A percentile compares a stretch with the other conserved stretches of the same genome.
Conservation (phyloP, 768 basidiomycete species). For the Kondoa subrosea region DNA sequence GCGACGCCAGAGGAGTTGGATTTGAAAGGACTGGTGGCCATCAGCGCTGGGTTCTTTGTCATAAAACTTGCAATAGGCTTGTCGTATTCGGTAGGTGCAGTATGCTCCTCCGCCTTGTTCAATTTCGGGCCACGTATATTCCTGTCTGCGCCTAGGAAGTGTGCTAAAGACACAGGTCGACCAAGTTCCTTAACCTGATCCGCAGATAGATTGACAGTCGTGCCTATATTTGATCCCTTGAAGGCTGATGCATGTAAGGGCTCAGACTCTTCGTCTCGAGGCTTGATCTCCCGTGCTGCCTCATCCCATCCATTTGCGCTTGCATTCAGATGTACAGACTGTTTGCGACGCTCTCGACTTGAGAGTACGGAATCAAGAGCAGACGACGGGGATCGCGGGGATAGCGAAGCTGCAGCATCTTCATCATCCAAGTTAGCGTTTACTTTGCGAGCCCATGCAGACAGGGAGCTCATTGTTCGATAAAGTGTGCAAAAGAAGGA, state of each 20-base stretch:
- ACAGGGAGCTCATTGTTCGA: no score
- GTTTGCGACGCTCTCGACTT: background rate
- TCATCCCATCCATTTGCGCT: background rate
- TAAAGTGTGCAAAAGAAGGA: no score
- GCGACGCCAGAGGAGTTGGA: slow-evolving; percentile 9
- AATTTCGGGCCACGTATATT: slow-evolving; percentile 11
- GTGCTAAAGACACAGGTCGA: slow-evolving; percentile 7
- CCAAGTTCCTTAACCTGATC: background rate
- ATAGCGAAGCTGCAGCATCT: background rate
- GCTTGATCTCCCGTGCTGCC: no score
- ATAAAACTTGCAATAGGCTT: slow-evolving; percentile 12
- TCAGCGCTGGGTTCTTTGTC: slow-evolving; percentile 9
- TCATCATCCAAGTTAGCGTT: background rate
- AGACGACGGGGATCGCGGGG: background rate
- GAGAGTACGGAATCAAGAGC: background rate
- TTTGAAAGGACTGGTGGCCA: background rate
- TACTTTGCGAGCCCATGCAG: background rate
- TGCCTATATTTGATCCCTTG: background rate
- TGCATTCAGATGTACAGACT: background rate
- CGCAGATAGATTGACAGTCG: background rate
- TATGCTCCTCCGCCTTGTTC: slow-evolving; percentile 7
- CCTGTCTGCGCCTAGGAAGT: slow-evolving; percentile 16
- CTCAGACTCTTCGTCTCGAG: background rate
- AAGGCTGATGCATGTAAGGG: background rate
- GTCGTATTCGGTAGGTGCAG: slow-evolving; percentile 8